These are phyloP conservation scores for Kluyveromyces marxianus DNA, from an alignment of 1,139 yeast species.

Conservation along the genomic window DNA sequence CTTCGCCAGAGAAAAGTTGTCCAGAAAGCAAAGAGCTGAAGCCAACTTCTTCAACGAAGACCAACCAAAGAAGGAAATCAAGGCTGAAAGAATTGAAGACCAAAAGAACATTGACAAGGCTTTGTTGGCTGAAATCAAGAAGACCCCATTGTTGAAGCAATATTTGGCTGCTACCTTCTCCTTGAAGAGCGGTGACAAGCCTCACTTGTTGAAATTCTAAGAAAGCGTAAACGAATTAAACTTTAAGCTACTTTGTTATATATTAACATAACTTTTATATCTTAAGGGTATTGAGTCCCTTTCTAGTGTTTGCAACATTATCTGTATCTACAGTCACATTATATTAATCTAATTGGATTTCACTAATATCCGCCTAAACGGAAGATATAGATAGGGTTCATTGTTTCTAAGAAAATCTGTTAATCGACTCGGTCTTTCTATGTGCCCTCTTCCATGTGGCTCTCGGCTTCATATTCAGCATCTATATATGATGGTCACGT, in stretches of 20 bases:
- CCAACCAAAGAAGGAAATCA: conserved; percentile 65
- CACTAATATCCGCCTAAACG: background rate
- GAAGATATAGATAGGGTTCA: too few species aligned
- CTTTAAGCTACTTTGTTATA: conserved; percentile 7
- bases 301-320: conserved; percentile 6
- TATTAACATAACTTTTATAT: conserved; percentile 6
- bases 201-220: conserved; percentile 97
- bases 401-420: too few species aligned
- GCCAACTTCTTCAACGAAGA: conserved; percentile 91
- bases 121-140: conserved; percentile 88
- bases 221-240: conserved; percentile 3
- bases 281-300: conserved; percentile 5
- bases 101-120: conserved; percentile 96
- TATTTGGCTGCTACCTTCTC: conserved; percentile 96
- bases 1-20: conserved; percentile 92
- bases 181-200: conserved; percentile 97
- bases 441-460: background rate
- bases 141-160: conserved; percentile 96
- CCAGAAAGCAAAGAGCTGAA: conserved; percentile 77
- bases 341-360: background rate
- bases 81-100: conserved; percentile 95
- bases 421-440: too few species aligned
- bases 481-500: background rate
- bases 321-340: background rate
- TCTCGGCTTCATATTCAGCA: background rate